Evolutionary conservation across 129 eudicot genomes (phyloP).

Genomic region (Daucus carota): DH1_v3.0 NC_030383.2:59655001-59655500

Average conservation of each 20-base stretch:
- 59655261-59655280: conserved; percentile 56
- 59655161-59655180: conserved; percentile 26
- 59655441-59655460: conserved; percentile 67
- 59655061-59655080: neutral
- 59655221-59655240: conserved; percentile 96
- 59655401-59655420: conserved; percentile 3
- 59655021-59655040: conserved; percentile 53
- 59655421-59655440: conserved; percentile 65
- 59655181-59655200: conserved; percentile 91
- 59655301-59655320: conserved; percentile 60
- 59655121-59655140: neutral
- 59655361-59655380: neutral
- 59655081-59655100: neutral
- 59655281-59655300: conserved; percentile 70
- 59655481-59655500: conserved; percentile 64
- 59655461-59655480: conserved; percentile 81
- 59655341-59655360: neutral
- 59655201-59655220: conserved; percentile 70
- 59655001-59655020: conserved; percentile 58
- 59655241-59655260: conserved; percentile 83
- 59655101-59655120: neutral
- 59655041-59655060: neutral
- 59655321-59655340: neutral
- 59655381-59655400: conserved; percentile 11
- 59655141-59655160: conserved; percentile 3